These are phyloP conservation scores for Aulographum hederae DNA, from an alignment of 2,329 filamentous ascomycete genomes.

Conservation along the genomic window DNA sequence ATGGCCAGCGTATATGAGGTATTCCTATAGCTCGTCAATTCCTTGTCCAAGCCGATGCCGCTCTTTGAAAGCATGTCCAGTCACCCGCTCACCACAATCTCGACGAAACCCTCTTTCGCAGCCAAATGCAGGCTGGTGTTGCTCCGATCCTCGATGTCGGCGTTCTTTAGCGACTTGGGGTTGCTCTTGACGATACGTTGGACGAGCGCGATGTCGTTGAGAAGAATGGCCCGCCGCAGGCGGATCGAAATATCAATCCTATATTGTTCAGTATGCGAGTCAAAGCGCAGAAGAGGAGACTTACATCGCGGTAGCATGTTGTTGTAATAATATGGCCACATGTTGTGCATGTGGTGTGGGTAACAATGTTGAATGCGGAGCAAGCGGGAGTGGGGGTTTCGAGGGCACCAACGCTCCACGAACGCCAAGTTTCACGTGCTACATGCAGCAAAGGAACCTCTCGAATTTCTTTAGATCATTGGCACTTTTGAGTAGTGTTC, in stretches of 20 bases:
- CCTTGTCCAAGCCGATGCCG: too few relatives aligned
- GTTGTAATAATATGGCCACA: too few relatives aligned
- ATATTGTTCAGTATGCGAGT: too few relatives aligned
- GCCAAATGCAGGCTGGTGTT: constrained; percentile 77
- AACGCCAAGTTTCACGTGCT: too few relatives aligned
- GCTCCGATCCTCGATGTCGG: constrained; percentile 55
- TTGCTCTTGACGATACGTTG: constrained; percentile 59
- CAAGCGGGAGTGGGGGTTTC: too few relatives aligned
- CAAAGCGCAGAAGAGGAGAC: neutral
- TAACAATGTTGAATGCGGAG: too few relatives aligned
- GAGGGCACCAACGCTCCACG: too few relatives aligned
- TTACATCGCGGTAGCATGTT: constrained; percentile 3
- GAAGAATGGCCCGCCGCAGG: constrained; percentile 64
- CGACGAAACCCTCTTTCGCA: constrained; percentile 49
- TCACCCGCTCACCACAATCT: constrained; percentile 43
- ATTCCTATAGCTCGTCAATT: constrained; percentile 31
- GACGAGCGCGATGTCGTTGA: constrained; percentile 55
- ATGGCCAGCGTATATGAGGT: constrained; percentile 57
- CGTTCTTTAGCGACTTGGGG: constrained; percentile 56
- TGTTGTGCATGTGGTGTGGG: too few relatives aligned
- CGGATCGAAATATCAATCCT: constrained; percentile 66
- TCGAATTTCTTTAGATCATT: too few relatives aligned
- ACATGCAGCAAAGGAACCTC: too few relatives aligned
- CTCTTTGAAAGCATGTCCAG: too few relatives aligned
- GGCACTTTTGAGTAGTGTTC: too few relatives aligned